A percentile compares a stretch with the other conserved stretches of the same genome.
Evolutionary conservation across 176 grass and related monocot genomes (phyloP).

Genomic region (Phoenix dactylifera): DNA sequence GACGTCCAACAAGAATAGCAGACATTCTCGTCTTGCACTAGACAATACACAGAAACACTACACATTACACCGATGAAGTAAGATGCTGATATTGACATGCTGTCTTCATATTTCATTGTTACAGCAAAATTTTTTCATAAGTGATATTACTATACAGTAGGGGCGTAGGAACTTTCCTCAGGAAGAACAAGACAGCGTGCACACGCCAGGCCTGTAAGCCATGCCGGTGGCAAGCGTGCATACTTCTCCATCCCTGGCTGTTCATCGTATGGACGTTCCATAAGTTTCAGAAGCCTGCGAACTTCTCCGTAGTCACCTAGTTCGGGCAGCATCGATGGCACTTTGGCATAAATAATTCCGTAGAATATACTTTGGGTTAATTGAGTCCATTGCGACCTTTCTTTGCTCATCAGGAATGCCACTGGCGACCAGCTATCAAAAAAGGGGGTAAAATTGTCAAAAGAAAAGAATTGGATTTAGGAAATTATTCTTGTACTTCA

Average conservation of each 20-base stretch:
- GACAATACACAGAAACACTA: no score
- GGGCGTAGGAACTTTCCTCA: slow-evolving; percentile 16
- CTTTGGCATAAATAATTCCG: slow-evolving; percentile 90
- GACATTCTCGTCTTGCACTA: no score
- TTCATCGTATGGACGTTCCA: slow-evolving; percentile 72
- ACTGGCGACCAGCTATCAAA: slow-evolving; percentile 40
- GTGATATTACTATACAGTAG: no score
- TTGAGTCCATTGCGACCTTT: slow-evolving; percentile 59
- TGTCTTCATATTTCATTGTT: no score
- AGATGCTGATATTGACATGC: no score
- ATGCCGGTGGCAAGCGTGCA: slow-evolving; percentile 72
- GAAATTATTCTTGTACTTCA: no score
- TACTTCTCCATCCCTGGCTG: slow-evolving; percentile 92
- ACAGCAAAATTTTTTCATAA: no score
- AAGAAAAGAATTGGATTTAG: no score
- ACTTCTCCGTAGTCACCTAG: slow-evolving; percentile 69
- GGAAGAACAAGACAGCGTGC: slow-evolving; percentile 96
- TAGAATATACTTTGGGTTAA: slow-evolving; percentile 85
- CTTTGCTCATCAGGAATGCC: slow-evolving; percentile 57
- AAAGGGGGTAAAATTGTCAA: no score
- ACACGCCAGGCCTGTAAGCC: slow-evolving; percentile 95
- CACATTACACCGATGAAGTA: no score
- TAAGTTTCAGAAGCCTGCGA: slow-evolving; percentile 53
- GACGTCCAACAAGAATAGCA: no score
- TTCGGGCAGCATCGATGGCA: slow-evolving; percentile 63